Evolutionary conservation across 257 asterid genomes (phyloP).

Genomic region (Mitragyna speciosa): DNA sequence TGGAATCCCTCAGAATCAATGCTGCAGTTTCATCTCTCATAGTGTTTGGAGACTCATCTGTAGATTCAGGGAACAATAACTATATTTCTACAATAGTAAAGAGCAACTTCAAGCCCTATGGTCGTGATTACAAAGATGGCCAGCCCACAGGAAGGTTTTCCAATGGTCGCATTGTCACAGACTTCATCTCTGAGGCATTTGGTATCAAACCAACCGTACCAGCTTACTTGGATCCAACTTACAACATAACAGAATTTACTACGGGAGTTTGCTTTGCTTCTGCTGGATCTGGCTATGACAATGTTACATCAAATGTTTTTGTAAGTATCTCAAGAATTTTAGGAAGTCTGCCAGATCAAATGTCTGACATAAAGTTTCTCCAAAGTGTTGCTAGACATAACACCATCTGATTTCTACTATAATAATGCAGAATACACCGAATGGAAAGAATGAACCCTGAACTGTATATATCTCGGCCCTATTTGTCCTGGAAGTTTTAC

Average conservation of each 20-base stretch:
- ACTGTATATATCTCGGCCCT: not conserved
- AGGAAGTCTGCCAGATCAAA: not conserved
- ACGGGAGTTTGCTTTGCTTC: slow-evolving; percentile 90
- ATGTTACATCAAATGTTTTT: slow-evolving; percentile 71
- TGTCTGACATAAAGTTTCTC: not conserved
- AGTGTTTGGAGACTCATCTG: slow-evolving; percentile 89
- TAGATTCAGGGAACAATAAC: slow-evolving; percentile 89
- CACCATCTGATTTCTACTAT: not conserved
- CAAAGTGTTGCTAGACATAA: not conserved
- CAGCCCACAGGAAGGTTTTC: slow-evolving; percentile 74
- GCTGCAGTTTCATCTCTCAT: slow-evolving; percentile 65
- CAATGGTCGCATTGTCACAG: slow-evolving; percentile 74
- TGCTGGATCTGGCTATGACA: slow-evolving; percentile 87
- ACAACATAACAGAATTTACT: slow-evolving; percentile 64
- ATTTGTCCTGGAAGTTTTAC: not conserved
- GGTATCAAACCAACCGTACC: slow-evolving; percentile 66
- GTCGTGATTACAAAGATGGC: slow-evolving; percentile 69
- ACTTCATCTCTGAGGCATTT: slow-evolving; percentile 72
- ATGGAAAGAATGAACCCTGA: not conserved
- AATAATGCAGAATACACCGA: not conserved
- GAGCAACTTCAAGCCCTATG: slow-evolving; percentile 81
- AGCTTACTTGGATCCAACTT: slow-evolving; percentile 80
- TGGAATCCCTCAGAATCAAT: slow-evolving; percentile 7
- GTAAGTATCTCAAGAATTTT: slow-evolving; percentile 36
- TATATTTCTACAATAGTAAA: slow-evolving; percentile 56